These are phyloP conservation scores for Aspergillus sp. DNA, from an alignment of 2,329 filamentous ascomycete genomes.

Conservation along the genomic window DNA sequence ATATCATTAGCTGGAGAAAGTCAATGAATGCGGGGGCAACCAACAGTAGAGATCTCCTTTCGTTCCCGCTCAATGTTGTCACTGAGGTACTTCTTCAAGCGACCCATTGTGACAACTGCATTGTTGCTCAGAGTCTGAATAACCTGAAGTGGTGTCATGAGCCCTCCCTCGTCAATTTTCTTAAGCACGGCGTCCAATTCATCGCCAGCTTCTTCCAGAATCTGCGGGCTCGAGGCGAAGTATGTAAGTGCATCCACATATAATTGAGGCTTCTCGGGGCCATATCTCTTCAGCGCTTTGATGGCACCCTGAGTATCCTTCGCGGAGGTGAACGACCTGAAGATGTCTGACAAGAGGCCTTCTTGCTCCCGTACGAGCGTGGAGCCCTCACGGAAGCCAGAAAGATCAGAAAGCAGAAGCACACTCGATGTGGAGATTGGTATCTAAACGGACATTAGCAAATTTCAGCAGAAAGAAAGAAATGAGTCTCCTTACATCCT, in stretches of 20 bases:
- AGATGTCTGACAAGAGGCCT: constrained; percentile 89
- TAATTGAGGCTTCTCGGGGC: constrained; percentile 82
- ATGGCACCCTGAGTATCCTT: constrained; percentile 91
- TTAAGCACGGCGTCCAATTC: constrained; percentile 79
- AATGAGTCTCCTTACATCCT: constrained; percentile 56
- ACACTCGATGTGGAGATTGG: constrained; percentile 95
- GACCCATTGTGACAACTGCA: constrained; percentile 91
- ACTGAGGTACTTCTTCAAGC: constrained; percentile 90
- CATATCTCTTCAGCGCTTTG: constrained; percentile 87
- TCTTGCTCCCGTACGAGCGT: constrained; percentile 92
- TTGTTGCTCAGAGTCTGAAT: constrained; percentile 84
- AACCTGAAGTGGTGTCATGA: constrained; percentile 95
- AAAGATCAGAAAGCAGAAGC: constrained; percentile 85
- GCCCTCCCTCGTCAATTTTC: constrained; percentile 83
- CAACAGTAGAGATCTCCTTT: constrained; percentile 71
- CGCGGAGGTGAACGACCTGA: constrained; percentile 90
- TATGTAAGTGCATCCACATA: constrained; percentile 93
- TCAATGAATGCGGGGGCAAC: constrained; percentile 15
- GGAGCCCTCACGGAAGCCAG: constrained; percentile 85
- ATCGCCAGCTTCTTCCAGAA: constrained; percentile 83
- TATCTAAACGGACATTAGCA: constrained; percentile 40
- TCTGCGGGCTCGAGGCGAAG: constrained; percentile 79
- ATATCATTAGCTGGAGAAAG: constrained; percentile 22
- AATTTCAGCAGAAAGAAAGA: background rate
- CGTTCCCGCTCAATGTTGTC: constrained; percentile 87